Conservation (phyloP, 352 stramenopile genomes). For the Phytophthora uliginosa region DNA sequence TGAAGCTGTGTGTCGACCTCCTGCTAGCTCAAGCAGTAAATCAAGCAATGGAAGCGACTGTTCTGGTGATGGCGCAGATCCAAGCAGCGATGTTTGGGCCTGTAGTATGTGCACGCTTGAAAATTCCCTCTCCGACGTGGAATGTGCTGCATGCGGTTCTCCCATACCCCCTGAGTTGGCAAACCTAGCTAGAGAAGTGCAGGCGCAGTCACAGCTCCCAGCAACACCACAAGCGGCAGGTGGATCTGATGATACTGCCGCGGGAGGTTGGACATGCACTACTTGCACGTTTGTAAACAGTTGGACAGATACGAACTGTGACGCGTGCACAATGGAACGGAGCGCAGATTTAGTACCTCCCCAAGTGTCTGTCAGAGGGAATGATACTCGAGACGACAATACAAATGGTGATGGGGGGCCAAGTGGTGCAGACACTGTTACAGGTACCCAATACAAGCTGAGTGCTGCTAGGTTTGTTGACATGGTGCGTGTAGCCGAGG, state of each 20-base stretch:
- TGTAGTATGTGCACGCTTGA: constrained; percentile 80
- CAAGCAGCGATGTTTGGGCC: constrained; percentile 57
- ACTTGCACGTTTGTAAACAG: constrained; percentile 79
- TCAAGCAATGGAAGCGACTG: constrained; percentile 22
- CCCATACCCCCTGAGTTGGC: constrained; percentile 62
- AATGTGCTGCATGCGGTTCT: constrained; percentile 76
- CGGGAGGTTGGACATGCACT: constrained; percentile 61
- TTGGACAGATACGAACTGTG: constrained; percentile 59
- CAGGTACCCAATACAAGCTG: constrained; percentile 27
- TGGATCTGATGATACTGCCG: constrained; percentile 4
- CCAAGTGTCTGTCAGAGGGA: constrained; percentile 8
- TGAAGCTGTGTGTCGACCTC: constrained; percentile 27
- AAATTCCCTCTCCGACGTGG: constrained; percentile 62
- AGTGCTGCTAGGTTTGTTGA: constrained; percentile 48
- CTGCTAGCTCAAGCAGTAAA: constrained; percentile 22
- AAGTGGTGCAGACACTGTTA: constrained; percentile 7
- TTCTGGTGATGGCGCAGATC: constrained; percentile 17
- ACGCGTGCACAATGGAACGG: constrained; percentile 65
- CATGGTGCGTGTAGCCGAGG: constrained; percentile 44
- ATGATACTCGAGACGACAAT: constrained; percentile 13
- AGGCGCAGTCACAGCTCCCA: constrained; percentile 22
- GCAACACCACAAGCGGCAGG: constrained; percentile 6
- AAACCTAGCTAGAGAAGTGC: constrained; percentile 35
- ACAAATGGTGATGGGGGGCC: constrained; percentile 1
- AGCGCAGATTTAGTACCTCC: constrained; percentile 47